Evolutionary conservation across 768 basidiomycete species (phyloP), one percentile per base, ranked within the genome.

Genomic region (Leccinum uliginosum): DNA sequence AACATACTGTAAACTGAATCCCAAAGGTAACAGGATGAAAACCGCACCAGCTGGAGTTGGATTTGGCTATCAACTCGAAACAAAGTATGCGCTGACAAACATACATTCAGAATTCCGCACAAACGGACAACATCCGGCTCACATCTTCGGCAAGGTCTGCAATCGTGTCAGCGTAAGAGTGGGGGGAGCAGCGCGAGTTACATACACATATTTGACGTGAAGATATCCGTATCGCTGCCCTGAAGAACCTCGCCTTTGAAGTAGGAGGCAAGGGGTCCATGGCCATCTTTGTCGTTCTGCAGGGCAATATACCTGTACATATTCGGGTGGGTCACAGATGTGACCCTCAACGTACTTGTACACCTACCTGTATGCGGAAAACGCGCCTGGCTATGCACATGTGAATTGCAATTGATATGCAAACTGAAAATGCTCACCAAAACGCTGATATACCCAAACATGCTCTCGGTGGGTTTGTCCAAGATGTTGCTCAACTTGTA

Each of bases 371-470:
- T 93, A 96, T 0, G 93, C 94, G 17, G 93, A 97, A 74, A 95
- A 96, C 30, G 94, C 93, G 24, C 91, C 91, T n/a, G 92, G 93
- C 84, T 89, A 54, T 14, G 49, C 19, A n/a, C 26, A 56, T 7
- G 58, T 67, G 26, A 67, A 54, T 58, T 14, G 8, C 24, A 44
- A 21, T 55, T 52, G 17, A 51, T n/a, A 43, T 8, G n/a, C 27
- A 38, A 38, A 49, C 17, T 21, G 43, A 54, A 24, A 4, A 32
- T 50, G 61, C 79, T 56, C 59, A 90, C 89, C 76, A 98, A 68
- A 32, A 99, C 95, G 45, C 91, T 91, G 69, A 98, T 97, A 68
- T 97, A 96, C n/a, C 94, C 94, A 67, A 95, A 94, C 71, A 93
- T 79, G 3, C 83, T 86, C 66, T 95, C 93, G 0, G 85, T 90